A percentile compares a stretch with the other conserved stretches of the same genome.
Evolutionary conservation across 176 grass and related monocot species (phyloP).

Genomic region (Eragrostis curvula): DNA sequence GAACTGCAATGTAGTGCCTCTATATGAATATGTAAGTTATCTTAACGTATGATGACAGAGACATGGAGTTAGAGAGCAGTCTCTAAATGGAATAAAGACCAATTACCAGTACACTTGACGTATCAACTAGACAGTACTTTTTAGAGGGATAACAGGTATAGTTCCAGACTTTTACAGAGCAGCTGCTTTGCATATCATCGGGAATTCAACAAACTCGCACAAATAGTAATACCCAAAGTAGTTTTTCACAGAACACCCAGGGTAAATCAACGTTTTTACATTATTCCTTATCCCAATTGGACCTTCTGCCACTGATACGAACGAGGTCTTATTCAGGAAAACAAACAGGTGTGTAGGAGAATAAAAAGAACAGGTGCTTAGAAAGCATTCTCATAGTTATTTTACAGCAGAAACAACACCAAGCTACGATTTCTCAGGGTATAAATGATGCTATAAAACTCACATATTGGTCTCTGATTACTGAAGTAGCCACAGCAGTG

Average conservation of each 20-base stretch:
- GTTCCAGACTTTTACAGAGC: not conserved
- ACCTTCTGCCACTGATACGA: not conserved
- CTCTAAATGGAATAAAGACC: slow-evolving; percentile 24
- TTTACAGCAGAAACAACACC: slow-evolving; percentile 20
- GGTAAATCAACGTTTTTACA: slow-evolving; percentile 1
- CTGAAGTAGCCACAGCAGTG: slow-evolving; percentile 69
- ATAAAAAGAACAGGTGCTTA: slow-evolving; percentile 1
- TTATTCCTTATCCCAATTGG: slow-evolving; percentile 14
- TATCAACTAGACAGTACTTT: not conserved
- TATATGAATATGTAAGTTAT: slow-evolving; percentile 29
- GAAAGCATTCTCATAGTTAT: slow-evolving; percentile 25
- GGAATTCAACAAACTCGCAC: slow-evolving; percentile 13
- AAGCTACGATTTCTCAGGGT: slow-evolving; percentile 3
- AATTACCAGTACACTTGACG: slow-evolving; percentile 20
- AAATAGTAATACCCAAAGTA: not conserved
- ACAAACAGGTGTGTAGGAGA: not conserved
- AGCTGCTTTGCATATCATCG: not conserved
- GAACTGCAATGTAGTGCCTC: not conserved
- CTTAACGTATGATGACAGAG: slow-evolving; percentile 4
- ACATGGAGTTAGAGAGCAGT: not conserved
- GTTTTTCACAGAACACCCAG: not conserved
- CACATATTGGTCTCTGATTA: slow-evolving; percentile 61
- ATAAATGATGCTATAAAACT: slow-evolving; percentile 36
- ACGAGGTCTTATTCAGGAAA: not conserved
- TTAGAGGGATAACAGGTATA: not conserved